These are phyloP conservation scores for Colletotrichum musae DNA, from an alignment of 2,329 filamentous ascomycete species.

Conservation along the genomic window DNA sequence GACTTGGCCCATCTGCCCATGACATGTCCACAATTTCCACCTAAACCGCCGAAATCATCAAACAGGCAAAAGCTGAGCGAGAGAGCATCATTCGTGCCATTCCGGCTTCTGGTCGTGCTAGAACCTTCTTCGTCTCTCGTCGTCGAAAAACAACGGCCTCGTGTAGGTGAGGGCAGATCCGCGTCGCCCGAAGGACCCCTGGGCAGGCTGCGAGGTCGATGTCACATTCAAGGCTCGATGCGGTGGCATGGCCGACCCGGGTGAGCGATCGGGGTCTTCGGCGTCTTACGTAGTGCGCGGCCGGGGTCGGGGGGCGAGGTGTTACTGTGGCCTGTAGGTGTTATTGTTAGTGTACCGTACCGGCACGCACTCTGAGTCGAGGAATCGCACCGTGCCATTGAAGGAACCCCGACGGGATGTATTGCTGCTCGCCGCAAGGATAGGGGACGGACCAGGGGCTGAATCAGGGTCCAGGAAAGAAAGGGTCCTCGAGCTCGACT, in stretches of 20 bases:
- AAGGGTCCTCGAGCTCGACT: constrained; percentile 12
- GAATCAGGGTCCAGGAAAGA: constrained; percentile 36
- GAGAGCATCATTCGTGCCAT: too few species aligned
- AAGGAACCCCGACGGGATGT: constrained; percentile 22
- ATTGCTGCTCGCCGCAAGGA: constrained; percentile 29
- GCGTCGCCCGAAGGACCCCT: constrained; percentile 6
- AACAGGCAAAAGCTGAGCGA: too few species aligned
- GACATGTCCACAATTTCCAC: neutral
- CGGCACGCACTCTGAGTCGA: neutral
- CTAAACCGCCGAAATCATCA: neutral
- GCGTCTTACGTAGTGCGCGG: constrained; percentile 24
- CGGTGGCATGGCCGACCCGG: constrained; percentile 27
- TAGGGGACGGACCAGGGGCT: constrained; percentile 32
- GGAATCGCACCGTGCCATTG: neutral
- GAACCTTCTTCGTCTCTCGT: constrained; percentile 21
- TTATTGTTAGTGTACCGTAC: too few species aligned
- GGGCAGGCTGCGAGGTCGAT: constrained; percentile 16
- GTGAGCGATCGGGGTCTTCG: constrained; percentile 32
- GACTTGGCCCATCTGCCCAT: neutral
- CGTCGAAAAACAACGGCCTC: neutral
- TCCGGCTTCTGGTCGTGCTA: neutral
- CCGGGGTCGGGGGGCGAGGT: constrained; percentile 10
- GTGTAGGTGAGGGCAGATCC: constrained; percentile 1
- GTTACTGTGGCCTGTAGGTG: too few species aligned
- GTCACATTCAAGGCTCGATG: constrained; percentile 35